Conservation (phyloP, 2,329 filamentous ascomycete species). For the Camillea tinctor region DNA sequence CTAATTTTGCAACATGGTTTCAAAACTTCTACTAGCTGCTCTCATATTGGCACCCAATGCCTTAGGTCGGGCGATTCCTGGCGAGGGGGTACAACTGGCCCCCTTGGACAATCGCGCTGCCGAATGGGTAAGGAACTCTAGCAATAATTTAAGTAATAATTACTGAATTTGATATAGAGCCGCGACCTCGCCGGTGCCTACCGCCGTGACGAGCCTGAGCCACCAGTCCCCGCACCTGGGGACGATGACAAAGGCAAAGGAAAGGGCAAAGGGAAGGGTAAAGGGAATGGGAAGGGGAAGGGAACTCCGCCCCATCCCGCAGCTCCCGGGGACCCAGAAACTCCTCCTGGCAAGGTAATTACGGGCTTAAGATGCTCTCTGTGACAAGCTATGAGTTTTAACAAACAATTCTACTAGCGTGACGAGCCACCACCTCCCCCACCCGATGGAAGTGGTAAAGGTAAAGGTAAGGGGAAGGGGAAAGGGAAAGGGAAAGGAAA, state of each 20-base stretch:
- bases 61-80: neutral
- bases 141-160: neutral
- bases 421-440: neutral
- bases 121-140: neutral
- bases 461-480: conserved; percentile 2
- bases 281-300: no score
- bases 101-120: neutral
- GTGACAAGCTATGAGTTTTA: no score
- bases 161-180: neutral
- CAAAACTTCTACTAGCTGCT: neutral
- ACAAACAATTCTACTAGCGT: no score
- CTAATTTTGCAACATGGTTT: conserved; percentile 2
- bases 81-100: neutral
- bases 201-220: neutral
- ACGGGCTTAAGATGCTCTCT: no score
- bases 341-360: no score
- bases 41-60: conserved; percentile 3
- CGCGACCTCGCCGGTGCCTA: neutral
- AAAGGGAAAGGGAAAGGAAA: neutral
- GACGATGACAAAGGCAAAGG: neutral
- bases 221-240: neutral
- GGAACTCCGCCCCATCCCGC: no score
- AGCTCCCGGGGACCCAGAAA: no score
- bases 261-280: neutral
- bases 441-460: neutral